A percentile compares a stretch with the other conserved stretches of the same genome.
These are phyloP conservation scores for Solanum pimpinellifolium DNA, from an alignment of 257 asterid genomes.

Conservation along the genomic window DNA sequence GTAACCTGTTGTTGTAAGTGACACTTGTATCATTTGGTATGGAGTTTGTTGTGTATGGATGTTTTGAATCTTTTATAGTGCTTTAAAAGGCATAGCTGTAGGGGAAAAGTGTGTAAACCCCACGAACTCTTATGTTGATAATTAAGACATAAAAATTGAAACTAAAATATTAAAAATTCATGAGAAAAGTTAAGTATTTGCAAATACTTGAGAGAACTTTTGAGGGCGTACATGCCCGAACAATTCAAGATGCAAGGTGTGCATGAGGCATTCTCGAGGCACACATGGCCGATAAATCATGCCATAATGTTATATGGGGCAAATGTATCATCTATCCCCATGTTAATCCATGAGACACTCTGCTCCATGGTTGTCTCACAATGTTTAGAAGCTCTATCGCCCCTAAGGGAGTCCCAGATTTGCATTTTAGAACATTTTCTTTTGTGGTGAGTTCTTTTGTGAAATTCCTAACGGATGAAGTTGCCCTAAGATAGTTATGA, in stretches of 20 bases:
- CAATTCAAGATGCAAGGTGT: not conserved
- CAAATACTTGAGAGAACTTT: not conserved
- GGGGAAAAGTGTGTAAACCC: too few relatives aligned
- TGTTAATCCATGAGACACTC: not conserved
- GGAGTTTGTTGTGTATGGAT: not conserved
- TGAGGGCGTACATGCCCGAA: not conserved
- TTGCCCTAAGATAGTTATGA: not conserved
- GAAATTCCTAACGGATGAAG: not conserved
- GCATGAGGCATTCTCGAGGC: not conserved
- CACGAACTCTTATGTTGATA: not conserved
- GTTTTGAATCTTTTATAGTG: not conserved
- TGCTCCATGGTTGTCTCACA: not conserved
- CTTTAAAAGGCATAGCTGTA: not conserved
- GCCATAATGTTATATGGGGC: not conserved
- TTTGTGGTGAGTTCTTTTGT: not conserved
- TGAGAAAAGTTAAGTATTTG: not conserved
- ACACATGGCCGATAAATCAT: not conserved
- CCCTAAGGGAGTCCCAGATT: not conserved
- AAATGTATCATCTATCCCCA: not conserved
- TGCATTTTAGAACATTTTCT: not conserved
- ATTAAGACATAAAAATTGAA: not conserved
- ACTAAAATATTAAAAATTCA: not conserved
- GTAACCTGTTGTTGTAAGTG: not conserved
- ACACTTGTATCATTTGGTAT: not conserved
- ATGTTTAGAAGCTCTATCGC: not conserved